phyloP scores from a whole-genome alignment of 495 filamentous ascomycete genomes.

The Hapsidospora chrysogenum region DNA sequence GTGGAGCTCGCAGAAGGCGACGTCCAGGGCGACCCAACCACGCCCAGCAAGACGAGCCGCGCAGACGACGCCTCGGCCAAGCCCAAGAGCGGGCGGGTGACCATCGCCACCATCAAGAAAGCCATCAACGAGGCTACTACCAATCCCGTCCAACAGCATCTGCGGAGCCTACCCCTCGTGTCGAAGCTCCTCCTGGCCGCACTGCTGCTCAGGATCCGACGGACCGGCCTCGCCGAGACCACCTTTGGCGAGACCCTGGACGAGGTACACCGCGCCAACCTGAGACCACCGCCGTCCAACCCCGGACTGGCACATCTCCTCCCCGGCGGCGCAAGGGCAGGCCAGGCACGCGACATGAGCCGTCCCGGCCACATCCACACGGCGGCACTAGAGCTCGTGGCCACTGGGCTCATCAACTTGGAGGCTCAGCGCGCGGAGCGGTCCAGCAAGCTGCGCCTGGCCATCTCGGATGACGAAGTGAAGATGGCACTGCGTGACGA shows the following conservation, averaged over 20 bases:
- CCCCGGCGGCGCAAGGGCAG: constrained; percentile 4
- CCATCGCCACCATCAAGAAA: constrained; percentile 55
- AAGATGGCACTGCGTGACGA: constrained; percentile 77
- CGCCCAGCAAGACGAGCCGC: constrained; percentile 20
- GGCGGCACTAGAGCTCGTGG: constrained; percentile 67
- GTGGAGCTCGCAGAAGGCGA: constrained; percentile 89
- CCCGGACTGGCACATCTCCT: constrained; percentile 7
- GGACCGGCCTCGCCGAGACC: constrained; percentile 75
- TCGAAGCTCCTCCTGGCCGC: constrained; percentile 76
- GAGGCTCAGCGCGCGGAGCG: constrained; percentile 67
- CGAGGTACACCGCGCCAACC: constrained; percentile 49
- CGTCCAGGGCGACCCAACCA: constrained; percentile 14
- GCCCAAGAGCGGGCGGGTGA: constrained; percentile 13
- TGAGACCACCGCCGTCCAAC: not conserved
- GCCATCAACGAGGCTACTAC: constrained; percentile 92
- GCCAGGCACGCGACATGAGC: not conserved
- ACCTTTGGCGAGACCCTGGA: constrained; percentile 82
- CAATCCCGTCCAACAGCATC: constrained; percentile 74
- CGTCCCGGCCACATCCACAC: constrained; percentile 3
- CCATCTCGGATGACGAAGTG: constrained; percentile 81
- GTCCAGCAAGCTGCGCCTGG: constrained; percentile 69
- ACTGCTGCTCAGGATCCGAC: constrained; percentile 55
- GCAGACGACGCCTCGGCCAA: constrained; percentile 8
- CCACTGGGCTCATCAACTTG: constrained; percentile 71
- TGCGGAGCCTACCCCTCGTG: constrained; percentile 63